Percentiles rank a stretch among this genome's conserved stretches.
phyloP scores from a whole-genome alignment of 2,329 filamentous ascomycete genomes.

The Fonsecaea monophora region DNA sequence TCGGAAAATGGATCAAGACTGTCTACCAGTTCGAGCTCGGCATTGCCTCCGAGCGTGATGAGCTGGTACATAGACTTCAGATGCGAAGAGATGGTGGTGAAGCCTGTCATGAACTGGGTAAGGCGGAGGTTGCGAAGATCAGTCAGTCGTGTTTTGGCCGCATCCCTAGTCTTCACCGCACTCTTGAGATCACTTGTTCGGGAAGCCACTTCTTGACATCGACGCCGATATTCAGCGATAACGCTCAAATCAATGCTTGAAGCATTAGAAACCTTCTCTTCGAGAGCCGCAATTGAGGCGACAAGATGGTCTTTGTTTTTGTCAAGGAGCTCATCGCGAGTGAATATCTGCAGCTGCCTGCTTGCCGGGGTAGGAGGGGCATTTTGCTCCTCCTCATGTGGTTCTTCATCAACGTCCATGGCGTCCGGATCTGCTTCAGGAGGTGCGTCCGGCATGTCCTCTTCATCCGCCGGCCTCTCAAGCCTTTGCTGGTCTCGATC shows the following conservation, averaged over 20 bases:
- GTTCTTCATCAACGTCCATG: slow-evolving; percentile 52
- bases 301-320: slow-evolving; percentile 69
- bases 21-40: slow-evolving; percentile 95
- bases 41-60: slow-evolving; percentile 99
- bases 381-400: slow-evolving; percentile 53
- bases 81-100: slow-evolving; percentile 88
- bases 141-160: slow-evolving; percentile 89
- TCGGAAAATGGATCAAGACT: slow-evolving; percentile 95
- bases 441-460: slow-evolving; percentile 60
- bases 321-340: slow-evolving; percentile 70
- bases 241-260: slow-evolving; percentile 83
- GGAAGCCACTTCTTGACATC: slow-evolving; percentile 80
- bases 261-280: slow-evolving; percentile 81
- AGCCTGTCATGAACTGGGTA: slow-evolving; percentile 98
- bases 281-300: slow-evolving; percentile 68
- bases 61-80: slow-evolving; percentile 99
- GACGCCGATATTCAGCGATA: slow-evolving; percentile 83
- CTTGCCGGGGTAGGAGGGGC: slow-evolving; percentile 41
- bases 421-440: slow-evolving; percentile 71
- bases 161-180: slow-evolving; percentile 78
- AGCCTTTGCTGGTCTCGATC: slow-evolving; percentile 19
- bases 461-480: slow-evolving; percentile 16
- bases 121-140: slow-evolving; percentile 87
- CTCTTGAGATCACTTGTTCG: slow-evolving; percentile 83
- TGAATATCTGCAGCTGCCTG: slow-evolving; percentile 77